Conservation (phyloP, 345 rosid genomes). For the Brassica cretica region DNA sequence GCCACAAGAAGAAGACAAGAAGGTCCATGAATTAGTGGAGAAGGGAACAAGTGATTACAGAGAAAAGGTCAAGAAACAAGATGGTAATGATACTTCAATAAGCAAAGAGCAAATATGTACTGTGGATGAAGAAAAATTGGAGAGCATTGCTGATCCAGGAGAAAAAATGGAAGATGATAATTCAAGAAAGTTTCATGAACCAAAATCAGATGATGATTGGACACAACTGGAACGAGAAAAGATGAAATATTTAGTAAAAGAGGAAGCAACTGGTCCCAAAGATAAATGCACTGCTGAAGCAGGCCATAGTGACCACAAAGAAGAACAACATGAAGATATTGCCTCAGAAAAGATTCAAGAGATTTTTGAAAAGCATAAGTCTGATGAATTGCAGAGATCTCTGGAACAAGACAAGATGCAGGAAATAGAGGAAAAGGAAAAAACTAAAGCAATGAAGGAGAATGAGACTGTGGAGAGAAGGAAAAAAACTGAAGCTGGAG, state of each 20-base stretch:
- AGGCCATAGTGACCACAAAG: neutral
- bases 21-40: slow-evolving; percentile 14
- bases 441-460: neutral
- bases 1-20: neutral
- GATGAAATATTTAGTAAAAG: neutral
- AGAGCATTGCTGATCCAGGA: too few relatives aligned
- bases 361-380: neutral
- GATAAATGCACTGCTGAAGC: slow-evolving; percentile 2
- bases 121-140: too few relatives aligned
- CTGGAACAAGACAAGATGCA: neutral
- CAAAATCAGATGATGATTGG: too few relatives aligned
- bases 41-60: slow-evolving; percentile 1
- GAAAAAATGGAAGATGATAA: too few relatives aligned
- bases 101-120: neutral
- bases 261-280: slow-evolving; percentile 8
- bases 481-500: neutral
- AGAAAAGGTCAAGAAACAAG: slow-evolving; percentile 20
- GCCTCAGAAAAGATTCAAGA: neutral
- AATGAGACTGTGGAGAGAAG: slow-evolving; percentile 11
- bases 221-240: too few relatives aligned
- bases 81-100: neutral
- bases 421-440: slow-evolving; percentile 14
- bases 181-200: too few relatives aligned
- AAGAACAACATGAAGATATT: neutral
- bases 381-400: slow-evolving; percentile 6